These are phyloP conservation scores for Excoecaria cochinchinensis DNA, from an alignment of 345 rosid genomes.

Conservation along the genomic window DNA sequence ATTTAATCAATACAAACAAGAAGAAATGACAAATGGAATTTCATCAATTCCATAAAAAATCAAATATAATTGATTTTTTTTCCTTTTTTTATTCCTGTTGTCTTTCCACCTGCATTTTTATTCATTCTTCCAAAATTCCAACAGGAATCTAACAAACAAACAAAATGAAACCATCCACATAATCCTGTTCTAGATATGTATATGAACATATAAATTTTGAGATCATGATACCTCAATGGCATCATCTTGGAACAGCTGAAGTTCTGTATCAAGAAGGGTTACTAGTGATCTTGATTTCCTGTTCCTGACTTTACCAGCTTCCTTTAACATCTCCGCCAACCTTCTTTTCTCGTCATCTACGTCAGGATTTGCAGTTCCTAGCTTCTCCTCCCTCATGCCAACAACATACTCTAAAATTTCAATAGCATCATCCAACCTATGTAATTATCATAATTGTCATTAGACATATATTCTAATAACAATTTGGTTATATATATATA, in stretches of 20 bases:
- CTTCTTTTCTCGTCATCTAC: conserved; percentile 80
- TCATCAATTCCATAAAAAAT: conserved; percentile 20
- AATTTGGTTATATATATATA: no score
- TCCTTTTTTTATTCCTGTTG: not conserved
- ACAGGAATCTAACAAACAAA: conserved; percentile 11
- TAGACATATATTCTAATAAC: no score
- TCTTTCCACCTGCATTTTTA: not conserved
- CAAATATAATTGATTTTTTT: conserved; percentile 10
- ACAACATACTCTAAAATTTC: conserved; percentile 78
- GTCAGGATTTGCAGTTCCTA: conserved; percentile 94
- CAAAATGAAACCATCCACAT: conserved; percentile 23
- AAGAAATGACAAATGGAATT: conserved; percentile 17
- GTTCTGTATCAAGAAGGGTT: conserved; percentile 55
- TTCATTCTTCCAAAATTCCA: conserved; percentile 11
- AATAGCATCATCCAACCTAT: conserved; percentile 89
- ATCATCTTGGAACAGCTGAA: conserved; percentile 31
- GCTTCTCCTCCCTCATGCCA: conserved; percentile 91
- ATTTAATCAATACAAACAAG: conserved; percentile 27
- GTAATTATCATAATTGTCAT: not conserved
- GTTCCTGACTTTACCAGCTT: conserved; percentile 76
- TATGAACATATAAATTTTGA: conserved; percentile 15
- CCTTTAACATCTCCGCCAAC: conserved; percentile 71
- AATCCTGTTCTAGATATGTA: conserved; percentile 12
- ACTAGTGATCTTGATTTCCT: conserved; percentile 68
- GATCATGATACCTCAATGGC: conserved; percentile 31